Evolutionary conservation across 306 rosid species (phyloP), one percentile per base, ranked within the genome.

Genomic region (Dalbergia cochinchinensis): DNA sequence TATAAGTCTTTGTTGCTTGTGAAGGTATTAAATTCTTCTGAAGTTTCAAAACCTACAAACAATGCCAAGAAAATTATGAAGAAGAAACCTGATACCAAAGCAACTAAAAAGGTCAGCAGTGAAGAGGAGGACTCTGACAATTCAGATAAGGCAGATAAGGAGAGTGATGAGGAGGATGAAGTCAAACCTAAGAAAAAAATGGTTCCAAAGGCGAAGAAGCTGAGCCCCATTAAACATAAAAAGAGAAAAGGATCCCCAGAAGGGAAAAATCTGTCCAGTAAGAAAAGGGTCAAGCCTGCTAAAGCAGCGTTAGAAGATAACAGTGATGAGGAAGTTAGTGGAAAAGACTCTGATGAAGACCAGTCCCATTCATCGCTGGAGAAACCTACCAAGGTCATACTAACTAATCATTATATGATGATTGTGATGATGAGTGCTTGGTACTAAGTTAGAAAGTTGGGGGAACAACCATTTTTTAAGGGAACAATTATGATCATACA

Each of bases 341-440:
- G 77, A 70, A 83, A 87, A 65, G 80, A 73, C 66, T 95, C 98
- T 76, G 96, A 95, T 76, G 96, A 91, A 83, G 99, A 82, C 61
- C 81, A 70, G 62, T 85, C 97, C 39, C 88, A 80, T 73, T 91
- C 98, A 83, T 89, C 93, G 44, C 79, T 79, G 8, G 96, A 93
- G 83, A 90, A 90, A 82, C 82, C 90, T 60, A 58, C 80, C 11
- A 89, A 92, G 99, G 99, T 94, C 34, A 60, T 71, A 60, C 73
- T 48, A 58, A 65, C 22, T 26, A 26, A 42, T 77, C 53, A 60
- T 26, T 55, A 47, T 47, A 47, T 47, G 53, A 60, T 34, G 57
- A n/a, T 53, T 75, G 35, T 62, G 42, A 64, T 71, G 72, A 57
- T 64, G 37, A 65, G 4, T 71, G 58, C 53, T 39, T 78, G 33